Conservation (phyloP, 495 filamentous ascomycete genomes). For the Xylona heveae region DNA sequence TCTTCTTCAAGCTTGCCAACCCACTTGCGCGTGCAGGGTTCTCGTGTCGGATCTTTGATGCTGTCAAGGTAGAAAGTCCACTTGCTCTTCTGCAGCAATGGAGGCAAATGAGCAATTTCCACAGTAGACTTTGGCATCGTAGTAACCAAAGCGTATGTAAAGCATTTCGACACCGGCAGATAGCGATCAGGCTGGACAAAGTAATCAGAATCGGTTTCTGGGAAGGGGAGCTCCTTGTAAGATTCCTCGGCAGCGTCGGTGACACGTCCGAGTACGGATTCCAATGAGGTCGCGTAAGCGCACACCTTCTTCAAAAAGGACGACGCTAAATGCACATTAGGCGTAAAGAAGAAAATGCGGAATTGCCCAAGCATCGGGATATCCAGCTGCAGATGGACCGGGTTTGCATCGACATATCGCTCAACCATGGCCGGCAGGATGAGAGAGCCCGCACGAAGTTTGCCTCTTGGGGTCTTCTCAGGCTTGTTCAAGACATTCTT, state of each 20-base stretch:
- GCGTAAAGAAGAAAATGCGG: constrained; percentile 40
- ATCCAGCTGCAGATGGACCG: constrained; percentile 48
- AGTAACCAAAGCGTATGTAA: background rate
- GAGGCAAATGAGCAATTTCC: background rate
- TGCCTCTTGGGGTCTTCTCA: too few species aligned
- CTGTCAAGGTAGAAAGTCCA: background rate
- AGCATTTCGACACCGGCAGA: background rate
- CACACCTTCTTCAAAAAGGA: constrained; percentile 33
- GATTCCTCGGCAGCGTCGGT: constrained; percentile 26
- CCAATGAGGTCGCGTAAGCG: constrained; percentile 16
- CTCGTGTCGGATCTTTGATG: too few species aligned
- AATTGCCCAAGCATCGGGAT: constrained; percentile 52
- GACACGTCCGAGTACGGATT: constrained; percentile 25
- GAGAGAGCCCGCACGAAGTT: constrained; percentile 40
- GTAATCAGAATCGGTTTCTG: constrained; percentile 26
- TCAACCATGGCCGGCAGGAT: constrained; percentile 41
- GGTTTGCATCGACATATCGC: constrained; percentile 46
- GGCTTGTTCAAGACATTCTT: constrained; percentile 30
- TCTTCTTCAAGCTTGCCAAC: too few species aligned
- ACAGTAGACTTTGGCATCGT: background rate
- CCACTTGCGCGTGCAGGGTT: too few species aligned
- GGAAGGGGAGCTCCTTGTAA: constrained; percentile 25
- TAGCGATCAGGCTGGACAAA: constrained; percentile 39
- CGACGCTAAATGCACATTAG: constrained; percentile 26
- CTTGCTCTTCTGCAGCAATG: background rate